phyloP scores from a whole-genome alignment of 345 rosid species.

The Salix viminalis region DNA sequence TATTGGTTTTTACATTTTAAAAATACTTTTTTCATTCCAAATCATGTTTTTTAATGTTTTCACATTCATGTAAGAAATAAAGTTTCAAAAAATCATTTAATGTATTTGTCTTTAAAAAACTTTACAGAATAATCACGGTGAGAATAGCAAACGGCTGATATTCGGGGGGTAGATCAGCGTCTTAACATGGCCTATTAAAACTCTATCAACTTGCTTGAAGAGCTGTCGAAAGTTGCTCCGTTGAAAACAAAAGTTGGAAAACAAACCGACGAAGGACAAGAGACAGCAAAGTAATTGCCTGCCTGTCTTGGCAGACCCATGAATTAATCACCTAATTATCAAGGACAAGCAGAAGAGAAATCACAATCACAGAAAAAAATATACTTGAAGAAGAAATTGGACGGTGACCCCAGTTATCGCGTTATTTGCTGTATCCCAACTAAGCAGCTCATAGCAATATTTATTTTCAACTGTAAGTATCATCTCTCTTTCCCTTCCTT shows the following conservation, averaged over 20 bases:
- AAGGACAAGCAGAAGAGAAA: background rate
- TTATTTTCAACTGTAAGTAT: background rate
- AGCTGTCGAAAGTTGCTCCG: no score
- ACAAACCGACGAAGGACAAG: background rate
- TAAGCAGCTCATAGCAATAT: background rate
- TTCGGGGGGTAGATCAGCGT: no score
- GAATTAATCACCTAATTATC: background rate
- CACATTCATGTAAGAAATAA: no score
- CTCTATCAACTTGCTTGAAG: no score
- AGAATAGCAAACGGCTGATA: no score
- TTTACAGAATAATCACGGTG: no score
- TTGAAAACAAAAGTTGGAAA: background rate
- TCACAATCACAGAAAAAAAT: background rate
- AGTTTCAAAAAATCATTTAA: no score
- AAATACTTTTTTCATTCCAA: no score
- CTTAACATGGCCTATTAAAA: no score
- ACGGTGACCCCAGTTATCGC: background rate
- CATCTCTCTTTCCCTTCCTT: background rate
- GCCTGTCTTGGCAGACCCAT: background rate
- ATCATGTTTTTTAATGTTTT: no score
- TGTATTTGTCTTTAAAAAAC: no score
- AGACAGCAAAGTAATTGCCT: background rate
- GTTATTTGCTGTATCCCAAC: slow-evolving; percentile 14
- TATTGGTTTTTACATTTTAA: no score
- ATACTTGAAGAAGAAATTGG: background rate